Conservation (phyloP, 2,329 filamentous ascomycete genomes). For the Verticillium nonalfalfae region DNA sequence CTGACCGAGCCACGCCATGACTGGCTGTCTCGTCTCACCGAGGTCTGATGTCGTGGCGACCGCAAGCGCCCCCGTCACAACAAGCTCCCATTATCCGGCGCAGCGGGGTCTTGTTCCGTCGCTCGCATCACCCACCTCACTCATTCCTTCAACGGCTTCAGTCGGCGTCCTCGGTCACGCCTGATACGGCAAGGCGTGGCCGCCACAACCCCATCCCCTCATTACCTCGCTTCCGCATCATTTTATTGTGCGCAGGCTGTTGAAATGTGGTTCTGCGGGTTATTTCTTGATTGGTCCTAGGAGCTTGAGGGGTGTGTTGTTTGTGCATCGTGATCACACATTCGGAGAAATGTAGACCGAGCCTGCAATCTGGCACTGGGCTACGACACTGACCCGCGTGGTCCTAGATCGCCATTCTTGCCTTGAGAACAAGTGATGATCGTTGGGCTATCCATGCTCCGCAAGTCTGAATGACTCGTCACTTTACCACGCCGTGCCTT, state of each 20-base stretch:
- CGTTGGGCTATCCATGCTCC: neutral
- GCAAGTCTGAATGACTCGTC: neutral
- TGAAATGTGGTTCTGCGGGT: neutral
- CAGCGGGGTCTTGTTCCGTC: neutral
- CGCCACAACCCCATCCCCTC: neutral
- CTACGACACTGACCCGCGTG: neutral
- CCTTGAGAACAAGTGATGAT: neutral
- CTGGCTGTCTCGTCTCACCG: neutral
- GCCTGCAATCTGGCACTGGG: neutral
- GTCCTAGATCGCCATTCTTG: neutral
- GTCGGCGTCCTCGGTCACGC: neutral
- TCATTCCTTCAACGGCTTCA: neutral
- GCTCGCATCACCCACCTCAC: neutral
- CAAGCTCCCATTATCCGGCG: neutral
- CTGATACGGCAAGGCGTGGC: conserved; percentile 1
- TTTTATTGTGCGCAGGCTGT: neutral
- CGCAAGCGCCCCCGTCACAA: neutral
- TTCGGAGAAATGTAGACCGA: neutral
- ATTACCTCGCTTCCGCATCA: neutral
- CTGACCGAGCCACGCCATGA: neutral
- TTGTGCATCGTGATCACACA: neutral
- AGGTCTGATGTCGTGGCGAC: neutral
- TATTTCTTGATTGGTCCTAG: neutral
- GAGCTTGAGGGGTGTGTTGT: neutral
- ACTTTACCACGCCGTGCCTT: neutral